Evolutionary conservation across 106 monocot genomes (phyloP).

Genomic region (Dioscorea alata): DNA sequence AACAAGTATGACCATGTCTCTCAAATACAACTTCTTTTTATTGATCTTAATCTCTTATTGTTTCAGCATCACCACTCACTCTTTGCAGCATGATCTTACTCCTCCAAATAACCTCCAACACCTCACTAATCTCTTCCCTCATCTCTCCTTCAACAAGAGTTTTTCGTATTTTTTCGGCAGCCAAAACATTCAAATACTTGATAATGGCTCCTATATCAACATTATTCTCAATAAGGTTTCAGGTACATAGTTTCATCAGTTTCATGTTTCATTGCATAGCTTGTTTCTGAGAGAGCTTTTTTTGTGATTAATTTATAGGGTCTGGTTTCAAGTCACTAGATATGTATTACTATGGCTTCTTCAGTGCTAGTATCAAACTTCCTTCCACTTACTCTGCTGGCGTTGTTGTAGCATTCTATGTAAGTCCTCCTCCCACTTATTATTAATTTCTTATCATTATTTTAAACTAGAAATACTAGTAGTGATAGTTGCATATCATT

Average conservation of each 20-base stretch:
- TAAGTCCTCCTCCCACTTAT: constrained; percentile 17
- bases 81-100: no score
- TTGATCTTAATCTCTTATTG: no score
- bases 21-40: no score
- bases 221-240: constrained; percentile 3
- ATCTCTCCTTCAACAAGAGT: constrained; percentile 2
- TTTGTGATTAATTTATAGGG: constrained; percentile 12
- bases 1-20: no score
- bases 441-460: no score
- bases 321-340: constrained; percentile 32
- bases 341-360: constrained; percentile 43
- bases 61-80: no score
- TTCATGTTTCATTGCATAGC: neutral
- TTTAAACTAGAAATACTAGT: no score
- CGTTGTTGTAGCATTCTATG: constrained; percentile 56
- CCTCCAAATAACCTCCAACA: no score
- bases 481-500: no score
- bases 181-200: neutral
- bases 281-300: neutral
- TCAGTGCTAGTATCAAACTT: constrained; percentile 46
- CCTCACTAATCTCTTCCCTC: constrained; percentile 9
- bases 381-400: constrained; percentile 46
- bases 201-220: constrained; percentile 7
- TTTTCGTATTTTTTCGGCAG: constrained; percentile 3
- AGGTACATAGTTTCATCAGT: neutral